Evolutionary conservation across 345 rosid species (phyloP), one percentile per base, ranked within the genome.

Genomic region (Eucalyptus victrix): DNA sequence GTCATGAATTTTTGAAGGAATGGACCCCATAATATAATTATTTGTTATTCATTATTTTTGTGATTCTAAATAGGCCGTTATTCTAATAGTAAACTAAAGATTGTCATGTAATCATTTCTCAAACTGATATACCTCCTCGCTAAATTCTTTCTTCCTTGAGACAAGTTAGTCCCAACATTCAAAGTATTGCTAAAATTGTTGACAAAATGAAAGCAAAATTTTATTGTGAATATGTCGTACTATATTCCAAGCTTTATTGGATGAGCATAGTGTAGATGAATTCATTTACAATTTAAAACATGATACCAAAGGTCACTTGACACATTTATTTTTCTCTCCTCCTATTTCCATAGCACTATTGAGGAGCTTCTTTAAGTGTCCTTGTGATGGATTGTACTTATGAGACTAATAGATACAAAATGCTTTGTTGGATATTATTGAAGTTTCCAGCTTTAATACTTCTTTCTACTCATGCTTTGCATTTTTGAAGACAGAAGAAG

Each of bases 41-140:
- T 53, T 53, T 53, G 26, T 53, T 53, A 53, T 53, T 53, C 5
- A 18, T 19, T 53, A 19, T 51, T 53, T 53, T 49, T 49, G 18
- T 53, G 0, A 53, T 53, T 53, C 58, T 0, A 21, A 53, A 21
- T 21, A 53, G 58, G 58, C 26, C 26, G 11, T 53, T 53, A 53
- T 53, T 53, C 11, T 53, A 0, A 53, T 53, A 53, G 58, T 53
- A 21, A 0, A 53, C 26, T 53, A 53, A 53, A 53, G 26, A 4
- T 1, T 8, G 2, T 53, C 24, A 53, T 53, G 5, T 11, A 53
- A 53, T 53, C 5, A 53, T 53, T 53, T 53, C 58, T 53, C 58
- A 53, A 53, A 8, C 3, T 12, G 0, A 8, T n/a, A 65, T n/a
- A n/a, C 19, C 76, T 65, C 11, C 12, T 53, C 0, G 2, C 58